Evolutionary conservation across 2,329 filamentous ascomycete species (phyloP).

Genomic region (Hirsutella minnesotensis): DNA sequence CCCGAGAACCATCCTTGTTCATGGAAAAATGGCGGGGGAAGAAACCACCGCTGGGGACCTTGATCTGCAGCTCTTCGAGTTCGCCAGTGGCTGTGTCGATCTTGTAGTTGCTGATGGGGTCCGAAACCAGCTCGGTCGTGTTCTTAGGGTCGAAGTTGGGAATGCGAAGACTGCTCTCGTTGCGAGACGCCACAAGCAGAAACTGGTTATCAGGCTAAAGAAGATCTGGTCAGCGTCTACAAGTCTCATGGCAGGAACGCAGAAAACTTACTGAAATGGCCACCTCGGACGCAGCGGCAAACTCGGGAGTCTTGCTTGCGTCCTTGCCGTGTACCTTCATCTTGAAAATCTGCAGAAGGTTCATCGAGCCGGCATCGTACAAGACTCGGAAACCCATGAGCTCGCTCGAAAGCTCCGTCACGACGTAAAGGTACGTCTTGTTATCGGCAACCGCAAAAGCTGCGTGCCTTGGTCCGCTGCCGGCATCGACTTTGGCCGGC

Average conservation of each 20-base stretch:
- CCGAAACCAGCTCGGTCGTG: conserved; percentile 37
- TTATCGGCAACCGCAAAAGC: conserved; percentile 9
- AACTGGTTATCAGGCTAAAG: conserved; percentile 47
- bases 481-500: conserved; percentile 31
- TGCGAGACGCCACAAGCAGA: conserved; percentile 57
- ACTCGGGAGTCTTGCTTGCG: conserved; percentile 24
- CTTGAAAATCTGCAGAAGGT: conserved; percentile 33
- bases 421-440: background rate
- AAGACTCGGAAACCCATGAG: conserved; percentile 43
- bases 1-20: conserved; percentile 48
- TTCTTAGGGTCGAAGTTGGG: conserved; percentile 30
- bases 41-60: conserved; percentile 49
- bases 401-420: background rate
- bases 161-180: conserved; percentile 41
- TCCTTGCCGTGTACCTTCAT: conserved; percentile 34
- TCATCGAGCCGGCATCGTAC: conserved; percentile 32
- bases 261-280: conserved; percentile 38
- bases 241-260: background rate
- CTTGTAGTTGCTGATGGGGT: conserved; percentile 52
- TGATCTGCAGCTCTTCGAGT: conserved; percentile 38
- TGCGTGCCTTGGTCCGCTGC: conserved; percentile 55
- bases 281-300: conserved; percentile 43
- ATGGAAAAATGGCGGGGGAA: conserved; percentile 57
- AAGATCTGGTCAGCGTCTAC: background rate
- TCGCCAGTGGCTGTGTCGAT: conserved; percentile 42